Evolutionary conservation across 2,329 filamentous ascomycete species (phyloP), one percentile per base, ranked within the genome.

Genomic region (Aspergillus pseudoterreus): DNA sequence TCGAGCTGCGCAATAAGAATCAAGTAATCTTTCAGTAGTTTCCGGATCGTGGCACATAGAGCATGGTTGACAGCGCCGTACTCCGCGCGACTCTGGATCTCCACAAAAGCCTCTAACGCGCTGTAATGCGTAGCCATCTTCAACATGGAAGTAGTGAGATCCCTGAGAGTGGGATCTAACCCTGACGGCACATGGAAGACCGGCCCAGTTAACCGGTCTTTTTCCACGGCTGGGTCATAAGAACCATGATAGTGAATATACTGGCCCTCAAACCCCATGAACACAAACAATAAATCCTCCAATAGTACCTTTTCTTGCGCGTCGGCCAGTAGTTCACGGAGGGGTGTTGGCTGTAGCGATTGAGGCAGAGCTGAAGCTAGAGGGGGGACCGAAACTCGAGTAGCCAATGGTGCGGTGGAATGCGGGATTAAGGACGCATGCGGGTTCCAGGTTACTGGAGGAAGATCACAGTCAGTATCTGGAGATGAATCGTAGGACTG

Each of bases 201-300:
- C 1, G 94, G 94, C 0, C 94, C 94, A 5, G 86, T 81, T 45
- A 99, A 77, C 12, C 92, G 85, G 64, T 95, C 90, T 63, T 92
- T 90, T 73, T 99, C 94, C 47, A 90, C 84, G 3, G 81, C 76
- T 0, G 92, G 90, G 60, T 96, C 86, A 68, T 95, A 97, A 8
- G 82, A 82, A 59, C 90, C 87, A 52, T 82, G 82, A 67, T 90
- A 97, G 50, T 90, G 88, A 55, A 99, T 88, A 67, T 97, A 97
- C 69, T 96, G 91, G n/a, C 94, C 94, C 72, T 99, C 94, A 57
- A 91, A 96, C 21, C 94, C 94, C 92, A 99, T 96, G 63, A 97
- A 95, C 4, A 95, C 91, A 66, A 92, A 96, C 33, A 97, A 73
- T 14, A 99, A 74, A 63, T 99, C 94, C 61, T 96, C 92, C 41